Evolutionary conservation across 371 early-diverging fungal genomes (phyloP).

Genomic region (Mucor mucedo): DNA sequence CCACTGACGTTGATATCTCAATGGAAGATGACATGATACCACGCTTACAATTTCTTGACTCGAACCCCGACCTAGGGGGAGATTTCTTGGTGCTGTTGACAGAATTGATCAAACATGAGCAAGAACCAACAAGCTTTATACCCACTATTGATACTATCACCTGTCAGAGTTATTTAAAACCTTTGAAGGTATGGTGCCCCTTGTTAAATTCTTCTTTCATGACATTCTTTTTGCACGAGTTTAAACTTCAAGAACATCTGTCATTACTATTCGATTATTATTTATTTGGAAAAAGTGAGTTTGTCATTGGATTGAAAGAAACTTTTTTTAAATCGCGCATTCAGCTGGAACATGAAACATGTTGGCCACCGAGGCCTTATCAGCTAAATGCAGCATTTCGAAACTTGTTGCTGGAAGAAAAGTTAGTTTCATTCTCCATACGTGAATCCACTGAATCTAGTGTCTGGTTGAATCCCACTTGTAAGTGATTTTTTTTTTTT

Average conservation of each 20-base stretch:
- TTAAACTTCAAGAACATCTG: constrained; percentile 51
- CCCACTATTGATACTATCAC: constrained; percentile 43
- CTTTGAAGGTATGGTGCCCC: constrained; percentile 47
- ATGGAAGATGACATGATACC: background rate
- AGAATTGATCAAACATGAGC: background rate
- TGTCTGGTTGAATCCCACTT: constrained; percentile 36
- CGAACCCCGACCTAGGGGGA: constrained; percentile 7
- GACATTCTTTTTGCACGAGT: constrained; percentile 50
- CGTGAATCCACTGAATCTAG: constrained; percentile 29
- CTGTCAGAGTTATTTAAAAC: constrained; percentile 35
- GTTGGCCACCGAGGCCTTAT: constrained; percentile 54
- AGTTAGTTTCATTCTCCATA: constrained; percentile 49
- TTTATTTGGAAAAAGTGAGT: constrained; percentile 48
- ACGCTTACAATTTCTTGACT: background rate
- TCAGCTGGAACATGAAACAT: constrained; percentile 1
- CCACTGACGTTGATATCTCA: background rate
- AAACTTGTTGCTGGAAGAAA: constrained; percentile 45
- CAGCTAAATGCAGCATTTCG: constrained; percentile 48
- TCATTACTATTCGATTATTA: constrained; percentile 41
- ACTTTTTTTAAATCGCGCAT: constrained; percentile 33
- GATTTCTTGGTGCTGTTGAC: constrained; percentile 22
- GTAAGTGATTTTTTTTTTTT: constrained; percentile 30
- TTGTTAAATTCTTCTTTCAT: constrained; percentile 54
- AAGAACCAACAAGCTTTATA: constrained; percentile 29
- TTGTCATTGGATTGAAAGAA: constrained; percentile 37